A percentile compares a stretch with the other conserved stretches of the same genome.
Evolutionary conservation across 176 grass and related monocot genomes (phyloP).

Genomic region (Carex scoparia): DNA sequence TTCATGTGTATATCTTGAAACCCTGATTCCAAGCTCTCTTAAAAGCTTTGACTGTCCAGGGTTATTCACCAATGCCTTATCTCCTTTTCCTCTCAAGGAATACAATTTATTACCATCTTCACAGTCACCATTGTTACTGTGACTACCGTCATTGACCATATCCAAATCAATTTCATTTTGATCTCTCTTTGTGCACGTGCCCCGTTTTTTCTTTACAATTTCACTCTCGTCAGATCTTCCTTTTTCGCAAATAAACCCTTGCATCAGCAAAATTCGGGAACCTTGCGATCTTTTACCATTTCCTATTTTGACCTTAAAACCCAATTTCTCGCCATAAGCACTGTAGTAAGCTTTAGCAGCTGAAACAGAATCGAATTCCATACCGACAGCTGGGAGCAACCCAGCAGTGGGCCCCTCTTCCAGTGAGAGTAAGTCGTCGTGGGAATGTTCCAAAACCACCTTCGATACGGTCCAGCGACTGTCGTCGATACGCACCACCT

Average conservation of each 20-base stretch:
- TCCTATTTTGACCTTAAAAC: conserved; percentile 31
- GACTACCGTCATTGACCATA: neutral
- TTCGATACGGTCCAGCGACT: conserved; percentile 35
- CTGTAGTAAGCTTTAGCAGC: conserved; percentile 36
- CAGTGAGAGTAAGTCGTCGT: conserved; percentile 21
- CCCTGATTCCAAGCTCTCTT: conserved; percentile 74
- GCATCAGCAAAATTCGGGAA: conserved; percentile 30
- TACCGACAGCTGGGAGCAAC: conserved; percentile 29
- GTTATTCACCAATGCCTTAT: conserved; percentile 1
- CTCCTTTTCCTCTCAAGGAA: neutral
- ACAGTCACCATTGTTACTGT: neutral
- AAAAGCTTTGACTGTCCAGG: conserved; percentile 55
- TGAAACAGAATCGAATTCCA: conserved; percentile 43
- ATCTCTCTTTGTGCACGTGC: neutral
- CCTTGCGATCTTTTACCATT: conserved; percentile 29
- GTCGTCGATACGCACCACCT: conserved; percentile 29
- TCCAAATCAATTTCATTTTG: neutral
- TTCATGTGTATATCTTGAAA: conserved; percentile 84
- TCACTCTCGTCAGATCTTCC: conserved; percentile 11
- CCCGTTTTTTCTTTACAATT: conserved; percentile 11
- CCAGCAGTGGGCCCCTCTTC: conserved; percentile 15
- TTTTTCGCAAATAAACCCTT: conserved; percentile 32
- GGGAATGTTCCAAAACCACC: conserved; percentile 33
- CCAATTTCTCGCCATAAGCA: conserved; percentile 37
- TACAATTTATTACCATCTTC: neutral